Evolutionary conservation across 2,329 filamentous ascomycete genomes (phyloP).

Genomic region (Scleromitrula shiraiana): DNA sequence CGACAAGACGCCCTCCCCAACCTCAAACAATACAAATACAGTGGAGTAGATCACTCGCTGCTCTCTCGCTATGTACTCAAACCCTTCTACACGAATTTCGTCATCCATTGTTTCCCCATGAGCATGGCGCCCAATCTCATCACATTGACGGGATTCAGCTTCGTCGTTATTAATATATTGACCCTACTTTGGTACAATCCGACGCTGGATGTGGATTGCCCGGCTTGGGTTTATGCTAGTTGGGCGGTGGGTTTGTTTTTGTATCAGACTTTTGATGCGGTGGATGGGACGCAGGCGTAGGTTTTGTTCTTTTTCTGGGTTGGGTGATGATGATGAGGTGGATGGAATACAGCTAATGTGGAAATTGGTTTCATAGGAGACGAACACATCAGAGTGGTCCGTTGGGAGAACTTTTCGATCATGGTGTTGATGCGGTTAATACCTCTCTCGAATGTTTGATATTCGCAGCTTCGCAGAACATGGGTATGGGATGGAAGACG

Average conservation of each 20-base stretch:
- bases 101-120: slow-evolving; percentile 92
- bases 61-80: slow-evolving; percentile 90
- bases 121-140: slow-evolving; percentile 87
- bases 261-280: slow-evolving; percentile 97
- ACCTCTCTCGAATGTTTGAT: slow-evolving; percentile 89
- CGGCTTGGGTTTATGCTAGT: slow-evolving; percentile 86
- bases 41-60: slow-evolving; percentile 80
- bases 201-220: slow-evolving; percentile 87
- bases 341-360: slow-evolving; percentile 7
- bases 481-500: slow-evolving; percentile 88
- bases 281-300: slow-evolving; percentile 88
- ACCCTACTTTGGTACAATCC: slow-evolving; percentile 95
- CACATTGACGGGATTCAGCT: slow-evolving; percentile 82
- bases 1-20: slow-evolving; percentile 82
- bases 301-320: slow-evolving; percentile 30
- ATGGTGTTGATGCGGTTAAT: slow-evolving; percentile 94
- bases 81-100: slow-evolving; percentile 92
- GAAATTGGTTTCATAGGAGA: slow-evolving; percentile 50
- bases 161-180: slow-evolving; percentile 81
- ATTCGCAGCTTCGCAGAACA: slow-evolving; percentile 86
- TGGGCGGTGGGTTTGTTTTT: slow-evolving; percentile 87
- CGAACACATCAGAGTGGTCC: slow-evolving; percentile 89
- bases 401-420: slow-evolving; percentile 92
- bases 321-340: not conserved
- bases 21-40: slow-evolving; percentile 94